phyloP scores from a whole-genome alignment of 225 moss, liverwort and hornwort genomes.

The Asterella californica region DNA sequence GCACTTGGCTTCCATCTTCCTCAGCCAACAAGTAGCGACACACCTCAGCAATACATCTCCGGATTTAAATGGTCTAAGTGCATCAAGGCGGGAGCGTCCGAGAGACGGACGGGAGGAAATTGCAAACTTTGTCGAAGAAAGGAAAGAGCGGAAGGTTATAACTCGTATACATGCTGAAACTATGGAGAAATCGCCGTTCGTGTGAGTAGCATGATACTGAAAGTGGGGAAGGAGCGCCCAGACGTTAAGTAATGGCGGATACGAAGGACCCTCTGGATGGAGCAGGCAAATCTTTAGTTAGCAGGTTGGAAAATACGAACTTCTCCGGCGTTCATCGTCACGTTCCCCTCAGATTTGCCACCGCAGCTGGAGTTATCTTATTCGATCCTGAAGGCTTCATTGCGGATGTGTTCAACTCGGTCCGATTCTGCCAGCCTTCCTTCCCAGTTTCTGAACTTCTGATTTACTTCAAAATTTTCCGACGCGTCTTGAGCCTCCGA shows the following conservation, averaged over 20 bases:
- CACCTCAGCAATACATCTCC: background rate
- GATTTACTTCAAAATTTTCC: too few species aligned
- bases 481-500: background rate
- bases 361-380: background rate
- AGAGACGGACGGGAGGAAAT: background rate
- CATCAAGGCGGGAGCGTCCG: background rate
- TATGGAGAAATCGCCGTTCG: background rate
- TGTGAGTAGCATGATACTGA: background rate
- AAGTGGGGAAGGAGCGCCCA: background rate
- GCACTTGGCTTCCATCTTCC: too few species aligned
- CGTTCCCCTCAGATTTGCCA: background rate
- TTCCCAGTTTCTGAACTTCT: background rate
- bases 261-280: background rate
- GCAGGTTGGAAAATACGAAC: background rate
- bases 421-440: background rate
- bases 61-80: background rate
- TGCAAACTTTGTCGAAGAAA: background rate
- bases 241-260: background rate
- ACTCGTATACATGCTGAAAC: background rate
- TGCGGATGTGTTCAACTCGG: slow-evolving; percentile 25
- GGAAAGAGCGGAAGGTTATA: background rate
- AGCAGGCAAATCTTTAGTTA: background rate
- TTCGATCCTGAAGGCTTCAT: slow-evolving; percentile 18
- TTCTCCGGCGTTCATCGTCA: background rate
- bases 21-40: background rate